Evolutionary conservation across 495 filamentous ascomycete species (phyloP).

Genomic region (Saxophila tyrrhenica): DNA sequence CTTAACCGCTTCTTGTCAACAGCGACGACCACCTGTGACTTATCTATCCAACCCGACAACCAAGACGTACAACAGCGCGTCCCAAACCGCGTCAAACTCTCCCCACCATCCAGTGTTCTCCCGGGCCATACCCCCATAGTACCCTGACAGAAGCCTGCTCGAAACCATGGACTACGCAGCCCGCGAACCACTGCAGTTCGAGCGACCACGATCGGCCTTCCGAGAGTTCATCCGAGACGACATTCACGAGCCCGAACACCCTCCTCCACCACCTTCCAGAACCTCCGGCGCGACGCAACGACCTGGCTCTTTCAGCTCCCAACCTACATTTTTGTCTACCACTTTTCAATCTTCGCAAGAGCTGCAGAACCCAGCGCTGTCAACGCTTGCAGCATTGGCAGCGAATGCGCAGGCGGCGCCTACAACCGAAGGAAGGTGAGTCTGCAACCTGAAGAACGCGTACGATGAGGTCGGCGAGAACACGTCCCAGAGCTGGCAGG

Average conservation of each 20-base stretch:
- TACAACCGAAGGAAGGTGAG: constrained; percentile 5
- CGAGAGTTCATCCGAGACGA: neutral
- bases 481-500: neutral
- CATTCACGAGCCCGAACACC: neutral
- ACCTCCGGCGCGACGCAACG: neutral
- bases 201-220: neutral
- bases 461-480: neutral
- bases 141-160: too few relatives aligned
- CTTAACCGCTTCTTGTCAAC: too few relatives aligned
- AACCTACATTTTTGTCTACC: neutral
- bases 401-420: constrained; percentile 10
- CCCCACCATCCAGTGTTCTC: too few relatives aligned
- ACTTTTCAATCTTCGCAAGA: neutral
- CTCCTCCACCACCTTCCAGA: neutral
- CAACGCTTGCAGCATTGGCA: constrained; percentile 12
- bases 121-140: too few relatives aligned
- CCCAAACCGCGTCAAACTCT: too few relatives aligned
- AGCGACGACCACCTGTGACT: too few relatives aligned
- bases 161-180: neutral
- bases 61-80: too few relatives aligned
- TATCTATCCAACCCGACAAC: too few relatives aligned
- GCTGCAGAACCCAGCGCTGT: constrained; percentile 10
- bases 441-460: neutral
- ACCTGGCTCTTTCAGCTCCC: neutral
- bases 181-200: neutral